These are phyloP conservation scores for Leishmania turanica DNA, from an alignment of 208 protist species.

Conservation along the genomic window DNA sequence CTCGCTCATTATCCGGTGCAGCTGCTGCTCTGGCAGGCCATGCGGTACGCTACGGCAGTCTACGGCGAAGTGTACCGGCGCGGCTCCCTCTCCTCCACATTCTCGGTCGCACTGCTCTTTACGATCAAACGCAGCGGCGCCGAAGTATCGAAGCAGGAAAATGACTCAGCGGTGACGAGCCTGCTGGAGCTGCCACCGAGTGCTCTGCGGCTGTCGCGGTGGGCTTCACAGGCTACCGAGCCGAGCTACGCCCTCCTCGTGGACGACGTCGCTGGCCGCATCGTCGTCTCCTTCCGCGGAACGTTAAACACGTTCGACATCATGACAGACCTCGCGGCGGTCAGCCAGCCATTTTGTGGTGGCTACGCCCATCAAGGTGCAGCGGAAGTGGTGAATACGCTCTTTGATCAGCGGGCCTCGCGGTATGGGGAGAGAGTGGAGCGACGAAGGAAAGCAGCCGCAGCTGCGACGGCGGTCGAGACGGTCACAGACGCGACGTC, in stretches of 20 bases:
- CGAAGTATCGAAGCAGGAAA: constrained; percentile 32
- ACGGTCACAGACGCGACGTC: background rate
- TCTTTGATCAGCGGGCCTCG: constrained; percentile 55
- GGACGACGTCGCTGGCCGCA: constrained; percentile 44
- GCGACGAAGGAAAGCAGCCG: background rate
- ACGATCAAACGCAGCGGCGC: constrained; percentile 34
- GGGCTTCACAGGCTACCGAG: constrained; percentile 41
- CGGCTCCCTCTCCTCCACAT: constrained; percentile 44
- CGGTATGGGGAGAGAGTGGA: background rate
- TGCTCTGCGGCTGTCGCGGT: constrained; percentile 47
- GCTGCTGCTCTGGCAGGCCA: constrained; percentile 39
- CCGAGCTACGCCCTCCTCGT: constrained; percentile 60
- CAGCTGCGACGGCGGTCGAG: background rate
- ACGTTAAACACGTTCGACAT: constrained; percentile 62
- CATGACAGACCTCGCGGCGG: constrained; percentile 59
- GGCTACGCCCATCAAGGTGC: constrained; percentile 58
- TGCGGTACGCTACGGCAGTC: constrained; percentile 67
- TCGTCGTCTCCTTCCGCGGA: constrained; percentile 70
- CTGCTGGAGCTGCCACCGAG: constrained; percentile 50
- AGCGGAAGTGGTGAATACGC: constrained; percentile 38
- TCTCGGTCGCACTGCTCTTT: constrained; percentile 37
- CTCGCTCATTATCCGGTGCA: constrained; percentile 36
- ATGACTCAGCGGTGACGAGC: constrained; percentile 52
- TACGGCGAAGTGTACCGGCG: constrained; percentile 62
- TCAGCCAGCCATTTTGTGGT: constrained; percentile 49